Evolutionary conservation across 305 asterid species (phyloP).

Genomic region (Stenogyne calaminthoides): DNA sequence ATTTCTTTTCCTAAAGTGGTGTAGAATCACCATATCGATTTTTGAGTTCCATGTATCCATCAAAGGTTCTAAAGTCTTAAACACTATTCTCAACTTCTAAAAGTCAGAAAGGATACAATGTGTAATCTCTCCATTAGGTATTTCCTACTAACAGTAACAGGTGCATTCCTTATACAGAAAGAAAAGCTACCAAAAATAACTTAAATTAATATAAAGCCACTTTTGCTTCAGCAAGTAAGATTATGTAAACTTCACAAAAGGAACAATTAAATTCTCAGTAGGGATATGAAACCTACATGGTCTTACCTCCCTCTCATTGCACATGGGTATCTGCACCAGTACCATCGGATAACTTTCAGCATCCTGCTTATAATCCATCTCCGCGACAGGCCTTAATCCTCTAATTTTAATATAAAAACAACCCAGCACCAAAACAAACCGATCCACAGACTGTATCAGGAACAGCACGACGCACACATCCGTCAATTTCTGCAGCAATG

Average conservation of each 20-base stretch:
- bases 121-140: slow-evolving; percentile 8
- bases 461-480: slow-evolving; percentile 79
- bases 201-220: slow-evolving; percentile 5
- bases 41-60: neutral
- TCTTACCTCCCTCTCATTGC: slow-evolving; percentile 96
- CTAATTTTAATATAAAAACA: slow-evolving; percentile 72
- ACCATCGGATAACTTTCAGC: slow-evolving; percentile 75
- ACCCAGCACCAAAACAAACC: slow-evolving; percentile 69
- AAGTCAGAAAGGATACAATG: neutral
- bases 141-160: neutral
- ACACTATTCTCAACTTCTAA: neutral
- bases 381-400: slow-evolving; percentile 62
- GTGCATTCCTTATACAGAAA: neutral
- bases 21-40: neutral
- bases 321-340: slow-evolving; percentile 85
- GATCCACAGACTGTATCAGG: slow-evolving; percentile 73
- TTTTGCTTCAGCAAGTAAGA: slow-evolving; percentile 7
- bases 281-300: slow-evolving; percentile 57
- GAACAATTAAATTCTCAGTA: slow-evolving; percentile 22
- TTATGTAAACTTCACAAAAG: slow-evolving; percentile 5
- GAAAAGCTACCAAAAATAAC: slow-evolving; percentile 6
- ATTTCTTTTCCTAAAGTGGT: neutral
- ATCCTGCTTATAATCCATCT: slow-evolving; percentile 46
- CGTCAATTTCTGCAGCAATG: slow-evolving; percentile 73
- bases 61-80: slow-evolving; percentile 9